Evolutionary conservation across 2,329 filamentous ascomycete genomes (phyloP), one percentile per base, ranked within the genome.

Genomic region (Pseudogymnoascus sp.): DNA sequence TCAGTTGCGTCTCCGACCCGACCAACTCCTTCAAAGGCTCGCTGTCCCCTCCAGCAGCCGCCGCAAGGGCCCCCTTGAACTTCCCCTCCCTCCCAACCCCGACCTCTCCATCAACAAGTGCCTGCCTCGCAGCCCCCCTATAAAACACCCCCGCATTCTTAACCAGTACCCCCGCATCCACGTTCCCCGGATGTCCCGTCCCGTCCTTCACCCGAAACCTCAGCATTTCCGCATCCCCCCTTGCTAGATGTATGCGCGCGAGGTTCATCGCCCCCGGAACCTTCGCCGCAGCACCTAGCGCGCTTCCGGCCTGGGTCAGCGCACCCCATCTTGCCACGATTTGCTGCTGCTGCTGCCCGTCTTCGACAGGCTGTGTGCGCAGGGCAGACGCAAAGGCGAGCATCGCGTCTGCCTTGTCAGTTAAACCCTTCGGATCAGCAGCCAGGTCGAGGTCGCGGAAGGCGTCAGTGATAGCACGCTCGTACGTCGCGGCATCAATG

Each of bases 121-220:
- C 61, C 67, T 68, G 38, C 62, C 74, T 11, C 14, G 16, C 59
- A 6, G 81, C 82, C 40, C 83, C 82, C 19, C 80, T 78, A 68
- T 84, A 86, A 68, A 82, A 86, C 4, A 79, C 82, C 65, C 80
- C 79, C 1, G 83, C 82, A 67, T 86, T 86, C 62, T 78, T 79
- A 38, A 83, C 70, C 11, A 86, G 72, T 2, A 77, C 80, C 5
- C 73, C 67, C 3, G 73, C 74, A 68, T 81, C 80, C 59, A 77
- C 76, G 26, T 73, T 70, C 4, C 79, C 77, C 59, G 77, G 68
- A 24, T 75, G 73, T 69, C 71, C 76, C 1, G 80, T 78, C 2
- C 77, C 67, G 38, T 76, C 72, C 5, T 81, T 80, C 29, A 86
- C 71, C 40, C 79, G 78, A 72, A 79, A 80, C 37, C 83, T 78